Conservation (phyloP, 2,329 filamentous ascomycete genomes). For the Volutella citrinella region DNA sequence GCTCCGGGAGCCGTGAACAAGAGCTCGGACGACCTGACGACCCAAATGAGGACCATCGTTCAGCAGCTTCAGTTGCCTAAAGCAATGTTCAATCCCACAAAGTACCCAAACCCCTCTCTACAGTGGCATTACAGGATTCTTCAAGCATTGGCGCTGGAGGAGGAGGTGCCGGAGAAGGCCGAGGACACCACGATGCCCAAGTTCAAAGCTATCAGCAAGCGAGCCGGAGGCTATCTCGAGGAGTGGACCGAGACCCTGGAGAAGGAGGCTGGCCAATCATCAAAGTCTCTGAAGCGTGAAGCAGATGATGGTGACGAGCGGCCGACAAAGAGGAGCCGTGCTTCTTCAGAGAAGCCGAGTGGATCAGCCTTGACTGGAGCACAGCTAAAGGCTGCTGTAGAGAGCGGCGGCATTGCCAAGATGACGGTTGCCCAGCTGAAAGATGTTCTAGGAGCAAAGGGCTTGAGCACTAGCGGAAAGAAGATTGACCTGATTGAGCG, state of each 20-base stretch:
- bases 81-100: constrained; percentile 76
- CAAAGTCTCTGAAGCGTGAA: constrained; percentile 50
- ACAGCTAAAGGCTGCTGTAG: constrained; percentile 44
- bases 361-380: constrained; percentile 39
- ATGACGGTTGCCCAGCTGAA: constrained; percentile 54
- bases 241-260: constrained; percentile 73
- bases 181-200: constrained; percentile 81
- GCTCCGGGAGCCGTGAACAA: constrained; percentile 50
- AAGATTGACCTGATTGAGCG: constrained; percentile 55
- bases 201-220: constrained; percentile 84
- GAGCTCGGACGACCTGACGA: constrained; percentile 69
- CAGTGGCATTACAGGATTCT: constrained; percentile 98
- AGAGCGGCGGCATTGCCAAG: constrained; percentile 47
- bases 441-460: constrained; percentile 45
- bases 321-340: constrained; percentile 45
- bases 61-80: constrained; percentile 88
- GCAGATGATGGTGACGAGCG: constrained; percentile 43
- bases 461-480: constrained; percentile 46
- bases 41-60: constrained; percentile 77
- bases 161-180: constrained; percentile 74
- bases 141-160: constrained; percentile 86
- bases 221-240: constrained; percentile 73
- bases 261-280: constrained; percentile 43
- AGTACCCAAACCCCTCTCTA: constrained; percentile 86
- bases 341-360: constrained; percentile 30